Evolutionary conservation across 1,284 basidiomycete species (phyloP), one percentile per base, ranked within the genome.

Genomic region (Schizophyllum commune): DNA sequence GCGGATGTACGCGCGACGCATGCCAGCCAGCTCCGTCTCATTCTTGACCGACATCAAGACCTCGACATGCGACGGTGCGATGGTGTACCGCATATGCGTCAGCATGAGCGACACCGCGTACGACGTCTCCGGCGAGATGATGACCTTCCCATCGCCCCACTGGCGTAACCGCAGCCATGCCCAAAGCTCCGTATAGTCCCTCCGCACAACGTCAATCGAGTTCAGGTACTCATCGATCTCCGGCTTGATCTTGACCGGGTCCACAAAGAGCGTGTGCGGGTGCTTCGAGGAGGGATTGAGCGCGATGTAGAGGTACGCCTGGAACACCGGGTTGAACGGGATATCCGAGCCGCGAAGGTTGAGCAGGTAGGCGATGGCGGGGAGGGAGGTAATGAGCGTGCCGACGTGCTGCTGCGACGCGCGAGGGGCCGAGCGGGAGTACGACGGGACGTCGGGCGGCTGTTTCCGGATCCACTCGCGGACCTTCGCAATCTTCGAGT

Each of bases 41-140:
- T 96, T 98, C 84, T 99, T 99, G 70, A 96, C 77, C 0, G 88
- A 84, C 79, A 96, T 93, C 74, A 90, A 85, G 57, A 83, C 79
- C 60, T 93, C 89, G n/a, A 97, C 79, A 60, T 79, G 79, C 1
- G 85, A 82, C 0, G 86, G 83, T 2, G 79, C 74, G 56, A 91
- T 76, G 0, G 87, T 88, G 70, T 89, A 91, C 9, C 89, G 85
- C 71, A 85, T 84, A 68, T 88, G 85, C 0, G 89, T 91, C 57
- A 92, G 77, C 81, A 92, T 89, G 58, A 92, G 79, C 11, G 88
- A 86, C 63, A 92, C 88, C 7, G 89, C 89, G 68, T 91, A 91
- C 1, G 87, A 86, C 0, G 88, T 89, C 62, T 89, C 79, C 2
- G 87, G 82, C 2, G 81, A 78, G 60, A 92, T 84, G 65, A 92